These are phyloP conservation scores for Graphilbum ipis-grandicollis DNA, from an alignment of 2,329 filamentous ascomycete species.

Conservation along the genomic window DNA sequence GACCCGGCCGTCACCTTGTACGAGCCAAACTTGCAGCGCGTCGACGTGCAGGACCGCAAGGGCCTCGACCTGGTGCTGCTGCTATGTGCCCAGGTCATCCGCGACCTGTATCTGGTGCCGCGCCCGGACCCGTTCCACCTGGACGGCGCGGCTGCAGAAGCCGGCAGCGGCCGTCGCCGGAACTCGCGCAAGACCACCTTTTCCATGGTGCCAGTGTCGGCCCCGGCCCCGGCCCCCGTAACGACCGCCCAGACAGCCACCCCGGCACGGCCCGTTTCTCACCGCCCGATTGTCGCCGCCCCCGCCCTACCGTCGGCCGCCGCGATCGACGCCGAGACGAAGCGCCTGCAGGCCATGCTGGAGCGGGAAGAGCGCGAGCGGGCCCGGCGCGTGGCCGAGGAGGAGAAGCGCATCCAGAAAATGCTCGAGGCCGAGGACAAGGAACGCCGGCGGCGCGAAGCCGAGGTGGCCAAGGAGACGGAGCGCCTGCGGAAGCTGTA, in stretches of 20 bases:
- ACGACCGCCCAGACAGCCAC: conserved; percentile 9
- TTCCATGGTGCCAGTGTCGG: conserved; percentile 19
- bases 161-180: conserved; percentile 11
- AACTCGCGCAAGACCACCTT: conserved; percentile 20
- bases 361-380: conserved; percentile 36
- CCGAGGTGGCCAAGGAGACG: conserved; percentile 61
- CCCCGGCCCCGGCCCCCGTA: not conserved
- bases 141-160: conserved; percentile 20
- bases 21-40: conserved; percentile 76
- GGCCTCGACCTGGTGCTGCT: conserved; percentile 72
- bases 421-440: conserved; percentile 51
- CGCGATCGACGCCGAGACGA: conserved; percentile 59
- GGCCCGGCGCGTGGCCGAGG: conserved; percentile 34
- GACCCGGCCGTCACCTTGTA: conserved; percentile 65
- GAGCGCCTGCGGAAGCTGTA: conserved; percentile 57
- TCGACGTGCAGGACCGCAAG: conserved; percentile 88
- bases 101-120: conserved; percentile 46
- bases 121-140: conserved; percentile 68
- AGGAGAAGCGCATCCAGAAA: conserved; percentile 40
- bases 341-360: conserved; percentile 43
- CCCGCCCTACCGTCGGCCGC: conserved; percentile 13
- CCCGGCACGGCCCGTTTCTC: too few relatives aligned
- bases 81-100: conserved; percentile 44
- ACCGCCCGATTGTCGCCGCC: not conserved
- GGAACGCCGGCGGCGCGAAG: conserved; percentile 36